These are phyloP conservation scores for Senecio squalidus DNA, from an alignment of 140 eudicot species.

Conservation along the genomic window DNA sequence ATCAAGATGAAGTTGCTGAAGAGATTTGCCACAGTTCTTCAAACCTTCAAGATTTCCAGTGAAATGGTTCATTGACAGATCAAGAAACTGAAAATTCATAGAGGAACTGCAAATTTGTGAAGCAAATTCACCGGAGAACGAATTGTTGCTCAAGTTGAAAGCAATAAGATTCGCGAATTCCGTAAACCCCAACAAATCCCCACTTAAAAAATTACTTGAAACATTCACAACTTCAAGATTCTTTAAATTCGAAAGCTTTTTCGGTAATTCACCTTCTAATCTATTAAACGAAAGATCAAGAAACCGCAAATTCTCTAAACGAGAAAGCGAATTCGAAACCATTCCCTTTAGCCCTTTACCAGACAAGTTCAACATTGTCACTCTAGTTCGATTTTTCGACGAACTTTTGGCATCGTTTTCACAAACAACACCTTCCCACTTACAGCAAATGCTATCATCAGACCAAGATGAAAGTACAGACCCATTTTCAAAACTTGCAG, in stretches of 20 bases:
- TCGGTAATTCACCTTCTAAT: constrained; percentile 62
- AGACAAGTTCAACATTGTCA: constrained; percentile 44
- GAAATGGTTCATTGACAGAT: constrained; percentile 65
- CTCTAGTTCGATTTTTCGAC: constrained; percentile 37
- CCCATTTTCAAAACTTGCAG: constrained; percentile 50
- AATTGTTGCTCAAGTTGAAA: constrained; percentile 66
- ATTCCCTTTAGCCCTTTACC: constrained; percentile 58
- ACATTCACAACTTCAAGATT: constrained; percentile 54
- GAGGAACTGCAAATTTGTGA: constrained; percentile 48
- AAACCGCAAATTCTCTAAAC: constrained; percentile 39
- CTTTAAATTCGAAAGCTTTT: constrained; percentile 49
- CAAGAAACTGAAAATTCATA: constrained; percentile 47
- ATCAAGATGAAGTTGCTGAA: constrained; percentile 52
- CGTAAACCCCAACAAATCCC: constrained; percentile 46
- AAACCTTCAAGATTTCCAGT: constrained; percentile 58
- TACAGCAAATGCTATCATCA: constrained; percentile 47
- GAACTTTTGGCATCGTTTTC: constrained; percentile 33
- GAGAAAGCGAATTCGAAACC: constrained; percentile 47
- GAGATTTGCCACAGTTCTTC: constrained; percentile 46
- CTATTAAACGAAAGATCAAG: constrained; percentile 78
- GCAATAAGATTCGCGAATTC: constrained; percentile 54
- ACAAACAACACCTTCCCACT: constrained; percentile 88
- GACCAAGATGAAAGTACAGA: constrained; percentile 59
- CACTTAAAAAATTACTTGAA: constrained; percentile 66
- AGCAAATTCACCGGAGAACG: constrained; percentile 47